A percentile compares a stretch with the other conserved stretches of the same genome.
Evolutionary conservation across 768 basidiomycete species (phyloP).

Genomic region (Russula sp.): DNA sequence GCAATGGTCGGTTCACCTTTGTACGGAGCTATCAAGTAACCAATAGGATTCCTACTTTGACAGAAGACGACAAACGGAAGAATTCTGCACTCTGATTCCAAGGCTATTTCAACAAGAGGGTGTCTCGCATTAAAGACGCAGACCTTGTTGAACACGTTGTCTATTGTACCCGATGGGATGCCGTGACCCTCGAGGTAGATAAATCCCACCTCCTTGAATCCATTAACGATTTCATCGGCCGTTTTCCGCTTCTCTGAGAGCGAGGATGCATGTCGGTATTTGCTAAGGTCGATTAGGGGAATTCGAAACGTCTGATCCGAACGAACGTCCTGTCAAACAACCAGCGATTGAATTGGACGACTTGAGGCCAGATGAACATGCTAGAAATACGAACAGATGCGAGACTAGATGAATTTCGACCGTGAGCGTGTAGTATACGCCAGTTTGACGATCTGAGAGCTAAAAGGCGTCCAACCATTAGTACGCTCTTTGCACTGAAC

Average conservation of each 20-base stretch:
- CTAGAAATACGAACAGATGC: slow-evolving; percentile 2
- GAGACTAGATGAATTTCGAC: neutral
- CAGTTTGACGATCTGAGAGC: neutral
- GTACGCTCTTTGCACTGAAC: neutral
- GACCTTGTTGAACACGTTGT: slow-evolving; percentile 61
- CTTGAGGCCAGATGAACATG: neutral
- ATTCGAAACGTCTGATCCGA: slow-evolving; percentile 38
- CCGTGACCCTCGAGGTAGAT: slow-evolving; percentile 73
- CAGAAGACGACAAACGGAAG: slow-evolving; percentile 54
- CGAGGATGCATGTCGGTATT: slow-evolving; percentile 48
- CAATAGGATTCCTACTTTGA: slow-evolving; percentile 40
- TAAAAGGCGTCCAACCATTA: neutral
- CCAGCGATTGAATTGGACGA: neutral
- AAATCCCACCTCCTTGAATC: slow-evolving; percentile 76
- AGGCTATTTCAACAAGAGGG: neutral
- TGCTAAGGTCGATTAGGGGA: slow-evolving; percentile 73
- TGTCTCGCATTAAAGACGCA: neutral
- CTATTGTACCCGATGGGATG: slow-evolving; percentile 48
- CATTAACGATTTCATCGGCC: slow-evolving; percentile 63
- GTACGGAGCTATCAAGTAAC: neutral
- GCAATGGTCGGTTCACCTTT: neutral
- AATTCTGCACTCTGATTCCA: slow-evolving; percentile 60
- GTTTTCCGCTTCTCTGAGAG: slow-evolving; percentile 49
- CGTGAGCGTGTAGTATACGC: neutral
- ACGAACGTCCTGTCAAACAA: slow-evolving; percentile 28